These are phyloP conservation scores for Triangularia verruculosa DNA, from an alignment of 2,329 filamentous ascomycete species.

Conservation along the genomic window DNA sequence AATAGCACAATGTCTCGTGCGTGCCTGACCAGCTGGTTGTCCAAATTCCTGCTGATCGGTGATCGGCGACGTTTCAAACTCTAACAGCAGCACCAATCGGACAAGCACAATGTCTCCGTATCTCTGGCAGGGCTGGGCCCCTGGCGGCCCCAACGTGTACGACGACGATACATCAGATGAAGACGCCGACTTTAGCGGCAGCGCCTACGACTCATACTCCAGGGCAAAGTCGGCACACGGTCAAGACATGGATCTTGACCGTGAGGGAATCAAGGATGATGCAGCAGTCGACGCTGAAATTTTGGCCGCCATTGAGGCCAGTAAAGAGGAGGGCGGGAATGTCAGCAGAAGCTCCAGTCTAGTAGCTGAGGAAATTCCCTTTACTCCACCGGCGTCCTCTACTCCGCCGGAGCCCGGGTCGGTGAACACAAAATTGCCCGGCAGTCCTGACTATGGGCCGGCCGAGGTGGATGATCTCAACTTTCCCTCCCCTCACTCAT, in stretches of 20 bases:
- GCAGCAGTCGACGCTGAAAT: no score
- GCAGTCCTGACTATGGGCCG: no score
- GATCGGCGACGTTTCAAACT: background rate
- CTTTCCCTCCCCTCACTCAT: no score
- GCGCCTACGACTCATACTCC: background rate
- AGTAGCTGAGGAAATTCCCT: no score
- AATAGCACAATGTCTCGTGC: background rate
- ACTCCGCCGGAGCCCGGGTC: no score
- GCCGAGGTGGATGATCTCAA: no score
- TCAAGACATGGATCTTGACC: background rate
- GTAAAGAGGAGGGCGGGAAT: no score
- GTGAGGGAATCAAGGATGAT: no score
- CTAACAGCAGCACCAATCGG: background rate
- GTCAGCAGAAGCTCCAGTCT: no score
- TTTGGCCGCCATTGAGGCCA: no score
- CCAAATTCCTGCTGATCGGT: background rate
- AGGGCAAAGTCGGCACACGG: background rate
- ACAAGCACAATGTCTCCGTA: background rate
- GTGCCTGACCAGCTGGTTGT: background rate
- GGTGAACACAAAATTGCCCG: no score
- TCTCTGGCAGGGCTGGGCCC: background rate
- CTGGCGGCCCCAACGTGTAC: background rate
- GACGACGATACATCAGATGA: background rate
- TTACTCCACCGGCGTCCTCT: no score
- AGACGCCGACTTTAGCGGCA: background rate